Percentiles rank a stretch among this genome's conserved stretches.
Conservation (phyloP, 2,329 filamentous ascomycete genomes). For the Colletotrichum zoysiae region DNA sequence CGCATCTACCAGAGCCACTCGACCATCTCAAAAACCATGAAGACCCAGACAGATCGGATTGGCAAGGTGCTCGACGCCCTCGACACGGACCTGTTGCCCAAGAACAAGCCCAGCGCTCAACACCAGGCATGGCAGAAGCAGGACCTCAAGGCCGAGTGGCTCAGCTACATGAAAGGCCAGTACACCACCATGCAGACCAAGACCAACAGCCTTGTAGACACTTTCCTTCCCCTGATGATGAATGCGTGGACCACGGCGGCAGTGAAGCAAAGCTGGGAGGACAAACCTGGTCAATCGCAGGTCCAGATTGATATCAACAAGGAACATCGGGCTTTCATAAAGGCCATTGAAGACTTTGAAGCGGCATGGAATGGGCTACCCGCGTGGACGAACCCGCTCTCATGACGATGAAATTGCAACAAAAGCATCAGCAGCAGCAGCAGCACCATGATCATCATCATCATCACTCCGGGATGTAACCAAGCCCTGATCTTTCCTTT, state of each 20-base stretch:
- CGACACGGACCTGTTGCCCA: constrained; percentile 33
- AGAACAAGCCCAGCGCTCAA: constrained; percentile 12
- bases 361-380: constrained; percentile 6
- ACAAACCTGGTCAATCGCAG: neutral
- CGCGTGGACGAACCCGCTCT: constrained; percentile 16
- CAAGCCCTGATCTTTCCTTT: no score
- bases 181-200: constrained; percentile 31
- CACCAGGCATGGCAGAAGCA: constrained; percentile 6
- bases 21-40: constrained; percentile 19
- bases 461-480: no score
- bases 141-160: constrained; percentile 17
- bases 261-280: constrained; percentile 11
- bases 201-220: constrained; percentile 19
- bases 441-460: constrained; percentile 25
- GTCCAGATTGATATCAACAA: constrained; percentile 1
- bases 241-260: constrained; percentile 7
- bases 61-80: constrained; percentile 35
- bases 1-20: constrained; percentile 22
- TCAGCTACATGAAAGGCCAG: constrained; percentile 21
- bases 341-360: constrained; percentile 18
- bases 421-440: neutral
- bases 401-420: neutral
- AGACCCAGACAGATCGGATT: constrained; percentile 29
- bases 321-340: constrained; percentile 4
- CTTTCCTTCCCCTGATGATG: neutral